Conservation (phyloP, 495 filamentous ascomycete species). For the Xylaria nigripes region DNA sequence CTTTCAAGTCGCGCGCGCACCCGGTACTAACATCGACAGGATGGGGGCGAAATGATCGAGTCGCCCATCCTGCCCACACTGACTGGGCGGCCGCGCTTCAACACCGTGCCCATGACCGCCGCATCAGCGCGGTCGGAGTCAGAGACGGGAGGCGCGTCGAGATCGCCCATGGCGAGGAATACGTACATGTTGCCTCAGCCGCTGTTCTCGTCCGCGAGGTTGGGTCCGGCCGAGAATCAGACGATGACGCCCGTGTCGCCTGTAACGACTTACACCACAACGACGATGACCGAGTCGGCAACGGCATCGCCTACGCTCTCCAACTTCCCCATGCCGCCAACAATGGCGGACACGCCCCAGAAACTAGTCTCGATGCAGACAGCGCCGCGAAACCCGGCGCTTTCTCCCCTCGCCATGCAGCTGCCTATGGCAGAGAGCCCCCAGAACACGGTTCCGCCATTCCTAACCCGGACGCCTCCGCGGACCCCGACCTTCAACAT, state of each 20-base stretch:
- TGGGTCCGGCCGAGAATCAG: neutral
- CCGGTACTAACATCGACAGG: conserved; percentile 5
- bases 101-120: conserved; percentile 1
- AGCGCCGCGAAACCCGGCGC: too few species aligned
- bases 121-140: neutral
- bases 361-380: too few species aligned
- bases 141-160: conserved; percentile 3
- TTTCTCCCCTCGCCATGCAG: too few species aligned
- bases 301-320: conserved; percentile 6
- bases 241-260: neutral
- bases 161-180: neutral
- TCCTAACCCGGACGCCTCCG: too few species aligned
- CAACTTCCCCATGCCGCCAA: conserved; percentile 3
- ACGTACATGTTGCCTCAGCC: conserved; percentile 3
- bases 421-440: conserved; percentile 1
- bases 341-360: neutral
- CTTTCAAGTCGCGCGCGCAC: neutral
- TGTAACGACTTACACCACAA: neutral
- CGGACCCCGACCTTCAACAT: too few species aligned
- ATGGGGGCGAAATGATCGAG: conserved; percentile 4
- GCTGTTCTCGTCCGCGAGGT: conserved; percentile 4
- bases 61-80: conserved; percentile 6
- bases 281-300: neutral
- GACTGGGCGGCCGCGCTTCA: too few species aligned
- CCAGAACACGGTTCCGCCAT: neutral